Conservation (phyloP, 495 filamentous ascomycete genomes). For the Aspergillus heteromorphus region DNA sequence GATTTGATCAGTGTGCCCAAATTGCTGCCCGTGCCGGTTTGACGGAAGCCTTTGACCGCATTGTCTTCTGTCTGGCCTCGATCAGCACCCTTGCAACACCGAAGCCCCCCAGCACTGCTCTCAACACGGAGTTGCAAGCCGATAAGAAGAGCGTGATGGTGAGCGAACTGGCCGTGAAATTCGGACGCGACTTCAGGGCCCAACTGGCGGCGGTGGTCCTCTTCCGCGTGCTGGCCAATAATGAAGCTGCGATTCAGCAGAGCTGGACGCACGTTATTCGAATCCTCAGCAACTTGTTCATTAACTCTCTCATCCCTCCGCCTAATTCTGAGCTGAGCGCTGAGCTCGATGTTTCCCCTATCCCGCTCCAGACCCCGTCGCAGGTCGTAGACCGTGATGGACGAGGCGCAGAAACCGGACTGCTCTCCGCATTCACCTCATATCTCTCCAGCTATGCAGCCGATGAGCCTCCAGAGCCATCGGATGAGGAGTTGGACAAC, state of each 20-base stretch:
- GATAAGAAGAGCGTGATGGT: slow-evolving; percentile 96
- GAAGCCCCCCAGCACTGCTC: slow-evolving; percentile 67
- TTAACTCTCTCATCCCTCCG: slow-evolving; percentile 87
- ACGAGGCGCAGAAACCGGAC: slow-evolving; percentile 68
- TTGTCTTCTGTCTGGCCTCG: slow-evolving; percentile 79
- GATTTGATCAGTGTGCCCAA: slow-evolving; percentile 92
- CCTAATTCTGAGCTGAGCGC: slow-evolving; percentile 69
- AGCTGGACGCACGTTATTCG: slow-evolving; percentile 86
- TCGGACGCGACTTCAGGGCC: slow-evolving; percentile 88
- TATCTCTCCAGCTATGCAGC: slow-evolving; percentile 98
- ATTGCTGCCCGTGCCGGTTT: slow-evolving; percentile 84
- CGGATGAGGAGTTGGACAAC: slow-evolving; percentile 93
- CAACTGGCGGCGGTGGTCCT: slow-evolving; percentile 90
- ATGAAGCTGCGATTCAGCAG: slow-evolving; percentile 66
- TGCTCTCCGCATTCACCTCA: slow-evolving; percentile 89
- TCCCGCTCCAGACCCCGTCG: slow-evolving; percentile 85
- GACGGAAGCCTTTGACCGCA: slow-evolving; percentile 83
- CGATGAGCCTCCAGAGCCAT: slow-evolving; percentile 95
- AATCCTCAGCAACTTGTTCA: slow-evolving; percentile 92
- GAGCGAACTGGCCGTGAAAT: slow-evolving; percentile 94
- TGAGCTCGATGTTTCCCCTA: slow-evolving; percentile 70
- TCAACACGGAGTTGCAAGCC: slow-evolving; percentile 95
- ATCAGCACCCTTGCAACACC: slow-evolving; percentile 83
- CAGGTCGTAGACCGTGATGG: slow-evolving; percentile 86
- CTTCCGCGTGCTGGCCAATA: slow-evolving; percentile 81